Base-by-base conservation (phyloP, 495 filamentous ascomycete genomes). In the Tricharina praecox region DNA sequence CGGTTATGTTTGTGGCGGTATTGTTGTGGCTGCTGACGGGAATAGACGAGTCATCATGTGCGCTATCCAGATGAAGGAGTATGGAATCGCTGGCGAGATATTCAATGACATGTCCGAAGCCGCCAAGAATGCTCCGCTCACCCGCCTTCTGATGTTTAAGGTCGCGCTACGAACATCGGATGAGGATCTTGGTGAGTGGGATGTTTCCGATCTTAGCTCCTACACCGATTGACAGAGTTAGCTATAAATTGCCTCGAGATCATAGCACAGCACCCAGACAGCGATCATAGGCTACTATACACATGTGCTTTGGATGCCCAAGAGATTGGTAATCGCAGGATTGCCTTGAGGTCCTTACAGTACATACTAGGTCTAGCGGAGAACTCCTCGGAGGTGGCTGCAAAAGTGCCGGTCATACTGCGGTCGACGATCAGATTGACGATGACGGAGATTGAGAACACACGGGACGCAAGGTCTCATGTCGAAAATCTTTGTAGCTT, bases 241-340 rank as follows among this genome's bases (percentile, higher is more conserved):
- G 82, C 77, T 45, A 57, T 64, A 25, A 61, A 70, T 26, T 78
- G 74, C 45, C 69, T 85, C 21, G 60, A 74, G 32, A 56, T 53
- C 0, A 64, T 88, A 23, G 68, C 61, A 30, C 59, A 66, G 33
- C 50, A 63, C 20, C 64, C 68, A 0, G 59, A 67, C 4, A 68
- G 74, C 35, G 68, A 78, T 46, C 66, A 70, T 5, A 68, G 62
- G 20, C 73, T 81, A 46, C 68, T 93, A 4, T 80, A 81, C 43
- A 80, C 83, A 0, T 90, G 85, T 53, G 76, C 79, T 48, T 62
- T 81, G 2, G 83, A 88, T 53, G 79, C 85, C 3, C 76, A 86
- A 33, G 67, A 76, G 53, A 60, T 64, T 1, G 76, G 79, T 2
- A 71, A 83, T 50, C 75, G 71, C 23, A 49, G 53, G 5, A 67